Percentiles rank a stretch among this genome's conserved stretches.
phyloP scores from a whole-genome alignment of 257 asterid genomes.

The Solanum chmielewskii region DNA sequence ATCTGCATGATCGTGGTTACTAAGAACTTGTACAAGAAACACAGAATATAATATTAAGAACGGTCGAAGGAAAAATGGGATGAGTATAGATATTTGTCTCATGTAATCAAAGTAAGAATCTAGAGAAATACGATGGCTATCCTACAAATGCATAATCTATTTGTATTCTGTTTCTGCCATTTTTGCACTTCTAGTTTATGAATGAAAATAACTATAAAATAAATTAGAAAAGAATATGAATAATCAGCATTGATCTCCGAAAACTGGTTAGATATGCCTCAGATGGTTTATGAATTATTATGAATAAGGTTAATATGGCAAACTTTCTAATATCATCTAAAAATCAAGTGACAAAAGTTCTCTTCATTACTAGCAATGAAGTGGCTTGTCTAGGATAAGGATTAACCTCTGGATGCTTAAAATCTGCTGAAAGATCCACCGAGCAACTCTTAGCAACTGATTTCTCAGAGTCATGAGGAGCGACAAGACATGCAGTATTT shows the following conservation, averaged over 20 bases:
- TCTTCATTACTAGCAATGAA: constrained; percentile 3
- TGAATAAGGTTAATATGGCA: neutral
- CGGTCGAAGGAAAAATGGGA: neutral
- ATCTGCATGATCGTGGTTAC: neutral
- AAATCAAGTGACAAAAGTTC: constrained; percentile 8
- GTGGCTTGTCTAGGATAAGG: neutral
- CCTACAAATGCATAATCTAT: neutral
- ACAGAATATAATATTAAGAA: neutral
- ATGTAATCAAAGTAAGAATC: neutral
- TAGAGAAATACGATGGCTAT: neutral
- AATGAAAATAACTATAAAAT: neutral
- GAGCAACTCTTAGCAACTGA: constrained; percentile 11
- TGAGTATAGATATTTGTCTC: neutral
- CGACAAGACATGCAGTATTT: constrained; percentile 6
- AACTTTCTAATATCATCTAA: neutral
- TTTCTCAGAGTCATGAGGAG: constrained; percentile 8
- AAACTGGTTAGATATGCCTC: neutral
- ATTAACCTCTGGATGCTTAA: constrained; percentile 13
- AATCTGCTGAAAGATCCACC: constrained; percentile 10
- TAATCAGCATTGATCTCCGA: neutral
- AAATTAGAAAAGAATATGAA: neutral
- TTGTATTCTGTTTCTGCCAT: neutral
- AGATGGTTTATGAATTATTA: neutral
- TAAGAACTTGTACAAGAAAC: neutral
- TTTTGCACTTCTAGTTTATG: neutral